Conservation (phyloP, 2,329 filamentous ascomycete genomes). For the Pseudogymnoascus sp. region DNA sequence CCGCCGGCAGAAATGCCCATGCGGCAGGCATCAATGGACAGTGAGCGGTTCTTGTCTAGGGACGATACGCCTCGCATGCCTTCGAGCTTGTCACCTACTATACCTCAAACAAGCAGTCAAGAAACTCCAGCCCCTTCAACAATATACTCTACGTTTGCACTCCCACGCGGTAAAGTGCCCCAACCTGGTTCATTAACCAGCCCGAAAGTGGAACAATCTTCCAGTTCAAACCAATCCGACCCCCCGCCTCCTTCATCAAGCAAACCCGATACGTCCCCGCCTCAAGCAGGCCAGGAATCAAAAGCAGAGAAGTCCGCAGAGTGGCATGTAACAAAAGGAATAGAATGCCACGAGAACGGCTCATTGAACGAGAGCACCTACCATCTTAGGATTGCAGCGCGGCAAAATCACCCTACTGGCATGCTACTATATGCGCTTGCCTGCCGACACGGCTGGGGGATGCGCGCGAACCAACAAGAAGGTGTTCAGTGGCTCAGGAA, state of each 20-base stretch:
- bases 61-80: conserved; percentile 63
- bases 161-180: conserved; percentile 74
- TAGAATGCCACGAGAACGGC: conserved; percentile 81
- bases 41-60: conserved; percentile 55
- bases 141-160: conserved; percentile 73
- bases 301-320: conserved; percentile 45
- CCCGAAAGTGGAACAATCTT: background rate
- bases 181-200: conserved; percentile 55
- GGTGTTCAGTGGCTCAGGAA: conserved; percentile 88
- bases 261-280: background rate
- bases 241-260: background rate
- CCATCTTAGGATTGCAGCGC: conserved; percentile 82
- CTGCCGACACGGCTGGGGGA: conserved; percentile 95
- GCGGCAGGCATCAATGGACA: conserved; percentile 58
- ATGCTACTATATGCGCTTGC: conserved; percentile 96
- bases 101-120: conserved; percentile 47
- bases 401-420: conserved; percentile 76
- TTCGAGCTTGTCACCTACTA: conserved; percentile 64
- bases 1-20: conserved; percentile 49
- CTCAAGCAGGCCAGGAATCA: background rate
- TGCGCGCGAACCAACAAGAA: conserved; percentile 84
- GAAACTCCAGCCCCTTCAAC: conserved; percentile 59
- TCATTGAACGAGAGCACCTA: conserved; percentile 91
- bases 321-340: conserved; percentile 83
- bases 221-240: conserved; percentile 24